Conservation (phyloP, 1,139 yeast species). For the Candida tropicalis region DNA sequence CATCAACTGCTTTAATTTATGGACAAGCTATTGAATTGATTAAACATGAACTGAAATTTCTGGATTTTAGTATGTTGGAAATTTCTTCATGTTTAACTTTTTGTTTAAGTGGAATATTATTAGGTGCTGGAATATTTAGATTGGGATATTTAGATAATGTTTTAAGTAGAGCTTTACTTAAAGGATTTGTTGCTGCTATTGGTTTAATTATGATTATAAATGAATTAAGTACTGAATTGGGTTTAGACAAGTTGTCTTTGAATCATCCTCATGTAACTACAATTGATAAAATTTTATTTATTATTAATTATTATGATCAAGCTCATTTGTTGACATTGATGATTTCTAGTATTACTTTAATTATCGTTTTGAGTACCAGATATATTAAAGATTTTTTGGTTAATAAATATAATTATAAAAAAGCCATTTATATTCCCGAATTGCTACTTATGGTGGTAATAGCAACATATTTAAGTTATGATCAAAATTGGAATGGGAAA, state of each 20-base stretch:
- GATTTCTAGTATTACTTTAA: conserved; percentile 26
- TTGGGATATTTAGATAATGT: conserved; percentile 37
- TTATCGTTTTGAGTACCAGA: conserved; percentile 25
- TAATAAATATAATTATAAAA: conserved; percentile 18
- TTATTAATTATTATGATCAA: conserved; percentile 16
- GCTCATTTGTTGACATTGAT: conserved; percentile 25
- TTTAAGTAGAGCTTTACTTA: conserved; percentile 32
- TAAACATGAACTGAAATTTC: conserved; percentile 19
- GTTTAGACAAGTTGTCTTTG: conserved; percentile 22
- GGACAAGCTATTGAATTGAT: conserved; percentile 31
- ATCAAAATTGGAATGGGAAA: conserved; percentile 24
- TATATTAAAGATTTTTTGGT: conserved; percentile 22
- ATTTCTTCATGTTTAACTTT: conserved; percentile 30
- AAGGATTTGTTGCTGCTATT: conserved; percentile 40
- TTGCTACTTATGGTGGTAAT: conserved; percentile 33
- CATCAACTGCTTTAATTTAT: conserved; percentile 34
- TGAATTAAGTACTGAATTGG: conserved; percentile 33
- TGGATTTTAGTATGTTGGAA: conserved; percentile 22
- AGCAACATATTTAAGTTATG: conserved; percentile 29
- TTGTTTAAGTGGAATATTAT: conserved; percentile 27
- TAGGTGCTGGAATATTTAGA: conserved; percentile 31
- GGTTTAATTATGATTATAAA: conserved; percentile 37
- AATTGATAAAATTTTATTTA: conserved; percentile 26
- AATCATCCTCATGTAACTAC: conserved; percentile 28
- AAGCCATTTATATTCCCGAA: conserved; percentile 35